Conservation (phyloP, 768 basidiomycete species). For the Calocybe cyanea region DNA sequence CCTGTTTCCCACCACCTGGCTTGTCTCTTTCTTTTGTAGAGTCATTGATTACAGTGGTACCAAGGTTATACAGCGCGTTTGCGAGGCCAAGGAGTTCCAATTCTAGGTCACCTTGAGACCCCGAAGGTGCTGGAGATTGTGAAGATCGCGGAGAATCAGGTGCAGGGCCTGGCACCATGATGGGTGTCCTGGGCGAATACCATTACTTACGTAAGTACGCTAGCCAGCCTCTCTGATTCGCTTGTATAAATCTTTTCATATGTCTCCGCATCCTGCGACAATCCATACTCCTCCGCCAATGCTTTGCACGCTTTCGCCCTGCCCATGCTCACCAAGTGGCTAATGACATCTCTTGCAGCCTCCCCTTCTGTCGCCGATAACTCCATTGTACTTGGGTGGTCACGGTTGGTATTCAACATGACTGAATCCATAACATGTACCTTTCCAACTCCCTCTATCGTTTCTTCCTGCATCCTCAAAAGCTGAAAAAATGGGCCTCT, state of each 20-base stretch:
- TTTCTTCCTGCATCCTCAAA: conserved; percentile 13
- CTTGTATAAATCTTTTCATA: conserved; percentile 13
- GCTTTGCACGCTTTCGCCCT: conserved; percentile 17
- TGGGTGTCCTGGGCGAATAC: neutral
- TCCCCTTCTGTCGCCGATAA: conserved; percentile 15
- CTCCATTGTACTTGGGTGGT: conserved; percentile 23
- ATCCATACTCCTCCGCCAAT: conserved; percentile 14
- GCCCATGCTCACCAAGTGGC: conserved; percentile 15
- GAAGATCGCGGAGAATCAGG: conserved; percentile 72
- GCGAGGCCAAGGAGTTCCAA: conserved; percentile 73
- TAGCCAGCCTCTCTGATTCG: conserved; percentile 6
- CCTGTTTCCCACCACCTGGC: conserved; percentile 66
- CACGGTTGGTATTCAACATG: conserved; percentile 19
- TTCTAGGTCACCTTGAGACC: conserved; percentile 71
- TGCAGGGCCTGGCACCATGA: conserved; percentile 26
- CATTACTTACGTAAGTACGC: neutral
- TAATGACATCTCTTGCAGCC: conserved; percentile 14
- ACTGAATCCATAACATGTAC: conserved; percentile 17
- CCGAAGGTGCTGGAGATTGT: conserved; percentile 67
- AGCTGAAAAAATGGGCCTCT: conserved; percentile 23
- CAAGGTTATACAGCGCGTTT: conserved; percentile 74
- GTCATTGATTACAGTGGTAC: conserved; percentile 80
- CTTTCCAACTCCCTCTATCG: conserved; percentile 3
- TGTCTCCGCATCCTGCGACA: conserved; percentile 10
- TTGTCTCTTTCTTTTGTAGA: conserved; percentile 77